Conservation (phyloP, 208 protist species). For the Leishmania lainsoni region DNA sequence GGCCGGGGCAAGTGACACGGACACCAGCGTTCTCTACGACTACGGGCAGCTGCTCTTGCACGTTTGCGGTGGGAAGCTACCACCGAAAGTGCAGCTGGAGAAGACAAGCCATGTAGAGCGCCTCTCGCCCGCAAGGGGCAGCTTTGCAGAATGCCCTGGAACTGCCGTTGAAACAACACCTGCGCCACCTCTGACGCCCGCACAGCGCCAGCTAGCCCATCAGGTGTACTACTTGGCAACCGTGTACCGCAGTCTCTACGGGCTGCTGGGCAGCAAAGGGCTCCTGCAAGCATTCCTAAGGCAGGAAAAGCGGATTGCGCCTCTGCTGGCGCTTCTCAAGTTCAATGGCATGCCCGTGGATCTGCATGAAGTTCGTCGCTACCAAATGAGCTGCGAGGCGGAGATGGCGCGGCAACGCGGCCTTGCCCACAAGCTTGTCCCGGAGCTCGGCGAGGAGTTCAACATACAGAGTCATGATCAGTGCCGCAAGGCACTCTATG, state of each 20-base stretch:
- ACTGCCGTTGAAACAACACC: conserved; percentile 7
- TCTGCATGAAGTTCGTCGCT: conserved; percentile 61
- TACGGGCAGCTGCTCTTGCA: conserved; percentile 35
- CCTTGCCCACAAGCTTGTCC: conserved; percentile 47
- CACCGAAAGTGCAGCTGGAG: conserved; percentile 29
- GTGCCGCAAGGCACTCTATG: conserved; percentile 76
- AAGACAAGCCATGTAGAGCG: conserved; percentile 1
- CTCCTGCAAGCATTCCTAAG: conserved; percentile 86
- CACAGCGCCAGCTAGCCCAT: conserved; percentile 52
- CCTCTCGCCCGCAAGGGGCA: neutral
- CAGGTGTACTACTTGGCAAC: conserved; percentile 78
- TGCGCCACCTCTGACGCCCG: conserved; percentile 21
- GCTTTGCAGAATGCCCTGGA: neutral
- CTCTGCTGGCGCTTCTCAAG: conserved; percentile 80
- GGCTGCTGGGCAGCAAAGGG: conserved; percentile 69
- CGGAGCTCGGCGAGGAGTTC: conserved; percentile 55
- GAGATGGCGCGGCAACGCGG: conserved; percentile 51
- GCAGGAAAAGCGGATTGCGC: conserved; percentile 82
- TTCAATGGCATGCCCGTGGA: conserved; percentile 70
- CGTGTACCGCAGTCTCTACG: conserved; percentile 82
- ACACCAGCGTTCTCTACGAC: conserved; percentile 31
- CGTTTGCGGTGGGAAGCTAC: conserved; percentile 27
- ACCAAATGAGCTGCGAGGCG: conserved; percentile 46
- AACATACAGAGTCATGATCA: conserved; percentile 90
- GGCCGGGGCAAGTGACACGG: conserved; percentile 11